phyloP scores from a whole-genome alignment of 345 rosid genomes.

The Pugionium dolabratum region DNA sequence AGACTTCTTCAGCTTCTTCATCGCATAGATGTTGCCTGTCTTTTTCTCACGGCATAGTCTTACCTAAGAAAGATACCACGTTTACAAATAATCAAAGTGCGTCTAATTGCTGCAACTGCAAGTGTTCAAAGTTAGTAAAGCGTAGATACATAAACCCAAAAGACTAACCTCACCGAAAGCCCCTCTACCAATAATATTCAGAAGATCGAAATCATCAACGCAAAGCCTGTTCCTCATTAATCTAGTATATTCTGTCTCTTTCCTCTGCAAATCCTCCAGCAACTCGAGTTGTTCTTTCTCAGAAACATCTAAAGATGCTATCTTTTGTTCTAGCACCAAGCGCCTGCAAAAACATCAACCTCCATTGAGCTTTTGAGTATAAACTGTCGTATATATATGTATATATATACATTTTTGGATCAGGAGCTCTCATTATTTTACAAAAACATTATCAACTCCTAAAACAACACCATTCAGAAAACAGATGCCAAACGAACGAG shows the following conservation, averaged over 20 bases:
- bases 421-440: conserved; percentile 14
- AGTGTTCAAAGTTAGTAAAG: not conserved
- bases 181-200: conserved; percentile 83
- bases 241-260: conserved; percentile 83
- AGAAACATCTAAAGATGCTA: conserved; percentile 69
- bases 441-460: conserved; percentile 17
- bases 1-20: conserved; percentile 94
- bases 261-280: conserved; percentile 77
- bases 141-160: not conserved
- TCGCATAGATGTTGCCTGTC: conserved; percentile 80
- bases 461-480: conserved; percentile 25
- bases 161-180: conserved; percentile 92
- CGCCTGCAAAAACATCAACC: conserved; percentile 48
- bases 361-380: no score
- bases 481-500: conserved; percentile 8
- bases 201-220: conserved; percentile 82
- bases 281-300: conserved; percentile 71
- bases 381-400: no score
- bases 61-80: conserved; percentile 53
- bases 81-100: not conserved
- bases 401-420: not conserved
- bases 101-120: not conserved
- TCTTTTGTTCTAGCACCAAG: conserved; percentile 57
- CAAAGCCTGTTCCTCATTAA: conserved; percentile 81
- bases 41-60: conserved; percentile 82